Evolutionary conservation across 257 asterid genomes (phyloP), one percentile per base, ranked within the genome.

Genomic region (Nicotiana sylvestris): DNA sequence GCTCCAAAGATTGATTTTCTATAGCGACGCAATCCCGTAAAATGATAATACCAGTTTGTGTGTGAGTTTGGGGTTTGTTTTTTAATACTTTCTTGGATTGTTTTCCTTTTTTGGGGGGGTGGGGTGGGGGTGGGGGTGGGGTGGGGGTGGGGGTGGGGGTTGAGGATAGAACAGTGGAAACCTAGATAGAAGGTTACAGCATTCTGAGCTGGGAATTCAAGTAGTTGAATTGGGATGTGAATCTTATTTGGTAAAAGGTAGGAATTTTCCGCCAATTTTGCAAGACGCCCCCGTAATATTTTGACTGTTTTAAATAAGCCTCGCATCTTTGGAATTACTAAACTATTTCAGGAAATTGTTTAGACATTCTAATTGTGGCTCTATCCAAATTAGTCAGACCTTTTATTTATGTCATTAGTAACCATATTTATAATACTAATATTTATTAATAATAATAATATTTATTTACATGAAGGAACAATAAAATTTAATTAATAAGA

Each of bases 101-200:
- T 80, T 62, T 9, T 64, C 15, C 17, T 15, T 8, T 4, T 12
- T 12, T 10, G 0, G 37, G 46, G 60, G 35, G 27, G 5, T 21
- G 35, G 78, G 57, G 29, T 3, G 16, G 2, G 33, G 46, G 15
- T n/a, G 39, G 27, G 72, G 8, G 85, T 33, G 60, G 35, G 27
- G 5, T 21, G 35, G 78, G 57, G 29, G 84, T 3, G 16, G 2
- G 33, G 46, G 15, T n/a, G 39, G 27, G 72, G 8, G 85, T 33
- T 8, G 65, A 13, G 69, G 70, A 49, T 49, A 65, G 85, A 62
- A 30, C 43, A 39, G 79, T 43, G 81, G 81, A 77, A 82, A 85
- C 87, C 87, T 85, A 82, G 67, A 85, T 60, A 33, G 64, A 15
- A 51, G 15, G 5, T 49, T 27, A 76, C 64, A 15, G 17, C 58